Conservation (phyloP, 495 filamentous ascomycete species). For the Neurospora sp. region DNA sequence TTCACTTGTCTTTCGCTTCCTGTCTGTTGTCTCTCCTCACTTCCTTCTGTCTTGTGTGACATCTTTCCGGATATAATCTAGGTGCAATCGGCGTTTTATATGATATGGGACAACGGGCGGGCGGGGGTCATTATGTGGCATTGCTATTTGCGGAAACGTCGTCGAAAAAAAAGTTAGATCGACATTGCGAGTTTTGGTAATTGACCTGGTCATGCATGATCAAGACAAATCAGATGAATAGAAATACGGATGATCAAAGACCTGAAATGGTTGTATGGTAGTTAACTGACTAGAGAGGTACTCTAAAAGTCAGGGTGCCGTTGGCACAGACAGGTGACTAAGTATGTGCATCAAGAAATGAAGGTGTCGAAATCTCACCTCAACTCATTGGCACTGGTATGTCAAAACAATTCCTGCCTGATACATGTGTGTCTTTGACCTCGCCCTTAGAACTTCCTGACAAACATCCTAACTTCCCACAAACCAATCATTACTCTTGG, state of each 20-base stretch:
- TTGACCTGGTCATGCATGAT: neutral
- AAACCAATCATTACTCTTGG: neutral
- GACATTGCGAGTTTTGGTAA: neutral
- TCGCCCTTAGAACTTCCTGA: neutral
- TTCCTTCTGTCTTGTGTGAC: neutral
- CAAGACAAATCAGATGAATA: neutral
- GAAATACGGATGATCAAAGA: neutral
- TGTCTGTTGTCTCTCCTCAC: neutral
- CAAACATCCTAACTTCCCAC: neutral
- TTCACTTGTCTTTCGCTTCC: neutral
- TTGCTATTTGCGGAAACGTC: neutral
- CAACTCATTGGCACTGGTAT: neutral
- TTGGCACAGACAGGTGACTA: neutral
- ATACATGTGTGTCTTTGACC: neutral
- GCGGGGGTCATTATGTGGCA: neutral
- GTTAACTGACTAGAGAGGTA: neutral
- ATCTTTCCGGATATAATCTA: neutral
- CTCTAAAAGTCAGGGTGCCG: neutral
- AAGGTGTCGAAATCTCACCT: neutral
- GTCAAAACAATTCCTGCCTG: neutral
- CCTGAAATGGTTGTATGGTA: neutral
- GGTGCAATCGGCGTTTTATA: neutral
- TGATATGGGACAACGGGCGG: neutral
- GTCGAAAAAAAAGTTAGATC: neutral
- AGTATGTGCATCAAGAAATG: neutral